Base-by-base conservation (phyloP, 352 stramenopile genomes). In the Globisporangium lucens region DNA sequence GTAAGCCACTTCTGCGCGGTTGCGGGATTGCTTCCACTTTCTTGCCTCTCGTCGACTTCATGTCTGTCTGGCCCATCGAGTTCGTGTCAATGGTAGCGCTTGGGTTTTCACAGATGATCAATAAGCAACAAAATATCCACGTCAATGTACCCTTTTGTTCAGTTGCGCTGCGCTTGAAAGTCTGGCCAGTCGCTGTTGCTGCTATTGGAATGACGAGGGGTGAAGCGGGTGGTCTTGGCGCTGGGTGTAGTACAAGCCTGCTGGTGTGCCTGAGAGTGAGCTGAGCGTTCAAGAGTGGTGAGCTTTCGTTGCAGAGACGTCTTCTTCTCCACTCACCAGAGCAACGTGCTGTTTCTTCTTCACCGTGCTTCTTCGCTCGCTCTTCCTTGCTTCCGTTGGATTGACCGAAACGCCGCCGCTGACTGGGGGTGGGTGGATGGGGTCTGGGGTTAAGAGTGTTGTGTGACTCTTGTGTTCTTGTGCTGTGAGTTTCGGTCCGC, bases 21-120 rank as follows among this genome's bases (percentile, higher is more conserved):
- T 51, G 47, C 3, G 53, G 56, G 4, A 47, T 9, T 15, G 63
- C 3, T 22, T 63, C 63, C 22, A 20, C 46, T 41, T 52, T 56
- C 63, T 74, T 69, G 53, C 66, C 70, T 70, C 83, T 80, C 61
- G 70, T 67, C 47, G 80, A 71, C 63, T 71, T 85, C 78, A 77
- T 81, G 63, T 80, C 66, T 65, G 53, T 56, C 30, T 36, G 62
- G 12, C 62, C 62, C 51, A 67, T 67, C 22, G 62, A 67, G 38
- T 49, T 53, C 46, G 30, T 49, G 27, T 65, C 60, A 65, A 49
- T 47, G 43, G 9, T 20, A 56, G 46, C 47, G 30, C 29, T 57
- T n/a, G 41, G 43, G 29, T 56, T 22, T 56, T 22, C 46, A 57
- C 46, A 65, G 30, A 9, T 33, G 56, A 58, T 47, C 59, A 52